phyloP scores from a whole-genome alignment of 2,329 filamentous ascomycete genomes.

The Fusarium buharicum region DNA sequence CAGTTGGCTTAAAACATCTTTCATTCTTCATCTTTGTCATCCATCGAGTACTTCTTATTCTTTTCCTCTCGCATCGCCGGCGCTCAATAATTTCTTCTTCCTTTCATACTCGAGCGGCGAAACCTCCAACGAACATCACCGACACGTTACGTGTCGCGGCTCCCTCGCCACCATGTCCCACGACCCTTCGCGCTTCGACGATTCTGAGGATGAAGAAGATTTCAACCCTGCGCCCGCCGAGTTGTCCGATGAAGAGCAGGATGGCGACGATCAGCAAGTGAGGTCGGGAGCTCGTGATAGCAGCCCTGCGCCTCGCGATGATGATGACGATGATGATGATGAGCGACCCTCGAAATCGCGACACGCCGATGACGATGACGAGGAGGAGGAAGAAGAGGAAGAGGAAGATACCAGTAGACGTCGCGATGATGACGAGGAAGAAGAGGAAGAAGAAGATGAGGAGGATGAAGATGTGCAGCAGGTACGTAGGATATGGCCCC shows the following conservation, averaged over 20 bases:
- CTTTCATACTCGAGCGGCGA: conserved; percentile 6
- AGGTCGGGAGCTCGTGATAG: conserved; percentile 55
- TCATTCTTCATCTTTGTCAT: conserved; percentile 36
- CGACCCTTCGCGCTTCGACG: conserved; percentile 62
- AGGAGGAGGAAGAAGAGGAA: conserved; percentile 51
- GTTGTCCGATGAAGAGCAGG: conserved; percentile 69
- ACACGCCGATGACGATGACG: conserved; percentile 57
- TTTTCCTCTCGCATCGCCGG: conserved; percentile 4
- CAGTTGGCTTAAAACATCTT: conserved; percentile 20
- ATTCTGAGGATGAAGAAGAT: conserved; percentile 82
- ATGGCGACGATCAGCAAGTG: conserved; percentile 52
- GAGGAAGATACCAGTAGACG: conserved; percentile 52
- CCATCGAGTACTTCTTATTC: conserved; percentile 29
- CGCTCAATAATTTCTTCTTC: conserved; percentile 14
- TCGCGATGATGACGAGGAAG: conserved; percentile 56
- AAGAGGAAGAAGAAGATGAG: conserved; percentile 69
- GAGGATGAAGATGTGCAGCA: conserved; percentile 77
- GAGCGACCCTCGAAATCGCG: conserved; percentile 42
- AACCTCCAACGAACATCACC: background rate
- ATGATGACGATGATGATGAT: conserved; percentile 52
- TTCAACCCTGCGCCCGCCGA: conserved; percentile 87
- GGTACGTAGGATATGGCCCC: conserved; percentile 48
- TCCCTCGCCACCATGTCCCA: conserved; percentile 52
- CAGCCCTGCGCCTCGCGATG: conserved; percentile 49
- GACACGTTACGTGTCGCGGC: conserved; percentile 38